Evolutionary conservation across 495 filamentous ascomycete genomes (phyloP).

Genomic region (Physcia stellaris): DNA sequence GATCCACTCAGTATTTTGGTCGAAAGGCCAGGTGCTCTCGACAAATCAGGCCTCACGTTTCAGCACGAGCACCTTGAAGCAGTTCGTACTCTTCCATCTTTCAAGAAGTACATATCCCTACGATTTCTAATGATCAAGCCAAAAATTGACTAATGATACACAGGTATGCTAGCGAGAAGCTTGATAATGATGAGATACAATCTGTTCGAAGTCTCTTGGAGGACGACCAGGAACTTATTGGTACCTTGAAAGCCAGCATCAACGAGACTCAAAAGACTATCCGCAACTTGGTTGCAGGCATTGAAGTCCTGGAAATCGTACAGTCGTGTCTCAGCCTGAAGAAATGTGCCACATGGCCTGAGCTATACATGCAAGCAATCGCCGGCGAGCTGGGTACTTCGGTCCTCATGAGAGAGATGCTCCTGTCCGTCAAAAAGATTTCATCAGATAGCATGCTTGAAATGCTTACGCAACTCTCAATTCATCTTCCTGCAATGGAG

Average conservation of each 20-base stretch:
- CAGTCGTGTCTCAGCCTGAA: constrained; percentile 28
- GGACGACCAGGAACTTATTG: constrained; percentile 34
- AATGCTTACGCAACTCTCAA: constrained; percentile 12
- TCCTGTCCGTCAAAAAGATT: constrained; percentile 35
- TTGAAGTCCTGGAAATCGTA: constrained; percentile 31
- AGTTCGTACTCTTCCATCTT: constrained; percentile 66
- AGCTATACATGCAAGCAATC: constrained; percentile 42
- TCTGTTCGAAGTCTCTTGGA: constrained; percentile 35
- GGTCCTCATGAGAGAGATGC: constrained; percentile 36
- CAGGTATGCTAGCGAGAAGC: constrained; percentile 31
- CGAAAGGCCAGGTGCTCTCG: constrained; percentile 20
- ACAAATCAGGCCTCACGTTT: constrained; percentile 3
- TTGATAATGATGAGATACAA: constrained; percentile 27
- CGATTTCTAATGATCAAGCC: not conserved
- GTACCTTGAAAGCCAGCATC: too few species aligned
- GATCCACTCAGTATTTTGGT: constrained; percentile 69
- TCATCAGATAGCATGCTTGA: constrained; percentile 26
- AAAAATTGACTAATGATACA: not conserved
- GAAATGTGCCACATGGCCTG: constrained; percentile 28
- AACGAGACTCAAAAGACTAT: constrained; percentile 28
- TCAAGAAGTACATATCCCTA: constrained; percentile 38
- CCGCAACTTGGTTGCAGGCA: constrained; percentile 29
- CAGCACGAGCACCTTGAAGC: constrained; percentile 55
- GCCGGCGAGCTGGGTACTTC: constrained; percentile 42
- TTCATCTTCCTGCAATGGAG: not conserved